phyloP scores from a whole-genome alignment of 306 rosid genomes.

The Ammopiptanthus mongolicus region DNA sequence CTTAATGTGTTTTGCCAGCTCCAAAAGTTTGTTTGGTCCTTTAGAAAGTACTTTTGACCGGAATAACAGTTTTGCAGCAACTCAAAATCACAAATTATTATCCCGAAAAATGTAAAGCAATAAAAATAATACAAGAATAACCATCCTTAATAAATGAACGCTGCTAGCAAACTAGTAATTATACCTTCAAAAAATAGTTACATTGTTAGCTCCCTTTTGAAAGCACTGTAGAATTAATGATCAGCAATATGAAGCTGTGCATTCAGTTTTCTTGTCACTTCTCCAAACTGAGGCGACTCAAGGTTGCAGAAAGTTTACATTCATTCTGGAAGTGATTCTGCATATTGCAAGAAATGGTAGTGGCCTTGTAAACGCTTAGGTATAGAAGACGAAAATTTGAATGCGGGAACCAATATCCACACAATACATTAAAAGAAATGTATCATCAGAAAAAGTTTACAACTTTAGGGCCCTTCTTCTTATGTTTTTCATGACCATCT shows the following conservation, averaged over 20 bases:
- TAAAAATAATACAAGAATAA: background rate
- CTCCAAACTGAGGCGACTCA: background rate
- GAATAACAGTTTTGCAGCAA: background rate
- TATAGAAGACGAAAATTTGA: background rate
- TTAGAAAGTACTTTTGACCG: background rate
- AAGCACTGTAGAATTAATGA: background rate
- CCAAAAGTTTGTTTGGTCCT: background rate
- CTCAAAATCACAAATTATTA: background rate
- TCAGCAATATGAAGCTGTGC: background rate
- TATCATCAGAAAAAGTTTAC: constrained; percentile 55
- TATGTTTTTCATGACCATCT: constrained; percentile 36
- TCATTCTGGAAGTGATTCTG: constrained; percentile 16
- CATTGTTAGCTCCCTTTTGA: background rate
- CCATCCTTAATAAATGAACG: background rate
- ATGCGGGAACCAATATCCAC: constrained; percentile 2
- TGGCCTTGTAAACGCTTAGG: background rate
- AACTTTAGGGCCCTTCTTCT: constrained; percentile 67
- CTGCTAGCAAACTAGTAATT: background rate
- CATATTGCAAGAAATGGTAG: constrained; percentile 6
- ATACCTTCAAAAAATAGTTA: background rate
- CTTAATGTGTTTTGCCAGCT: background rate
- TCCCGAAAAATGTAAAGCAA: background rate
- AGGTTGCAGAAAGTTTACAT: background rate
- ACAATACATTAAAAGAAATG: background rate
- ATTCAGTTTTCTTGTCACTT: background rate